Conservation (phyloP, 2,329 filamentous ascomycete genomes). For the Clonostachys chloroleuca region DNA sequence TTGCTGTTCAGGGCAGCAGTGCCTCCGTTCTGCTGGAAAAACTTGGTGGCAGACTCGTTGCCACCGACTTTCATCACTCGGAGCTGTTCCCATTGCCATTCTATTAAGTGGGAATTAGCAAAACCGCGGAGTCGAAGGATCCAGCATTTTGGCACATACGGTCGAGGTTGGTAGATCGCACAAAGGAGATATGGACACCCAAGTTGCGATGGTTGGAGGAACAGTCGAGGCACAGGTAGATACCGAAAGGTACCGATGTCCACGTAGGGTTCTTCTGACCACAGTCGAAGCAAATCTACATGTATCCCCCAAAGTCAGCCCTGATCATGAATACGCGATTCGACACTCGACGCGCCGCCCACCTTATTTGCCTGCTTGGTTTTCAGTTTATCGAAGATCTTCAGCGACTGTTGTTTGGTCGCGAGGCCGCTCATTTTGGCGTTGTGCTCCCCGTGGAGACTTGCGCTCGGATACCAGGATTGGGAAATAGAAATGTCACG, state of each 20-base stretch:
- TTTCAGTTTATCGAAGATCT: constrained; percentile 97
- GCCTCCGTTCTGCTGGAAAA: constrained; percentile 94
- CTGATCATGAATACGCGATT: constrained; percentile 2
- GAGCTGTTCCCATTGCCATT: constrained; percentile 99
- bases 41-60: constrained; percentile 97
- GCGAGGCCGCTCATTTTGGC: constrained; percentile 64
- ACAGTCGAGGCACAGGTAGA: constrained; percentile 97
- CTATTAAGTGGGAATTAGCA: constrained; percentile 29
- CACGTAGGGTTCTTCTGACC: constrained; percentile 96
- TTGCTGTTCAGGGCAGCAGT: constrained; percentile 93
- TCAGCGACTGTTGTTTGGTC: constrained; percentile 90
- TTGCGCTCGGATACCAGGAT: neutral
- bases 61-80: constrained; percentile 97
- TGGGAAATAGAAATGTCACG: neutral
- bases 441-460: neutral
- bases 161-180: constrained; percentile 96
- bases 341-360: constrained; percentile 15
- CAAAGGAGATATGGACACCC: constrained; percentile 98
- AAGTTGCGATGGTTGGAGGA: constrained; percentile 96
- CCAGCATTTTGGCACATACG: constrained; percentile 56
- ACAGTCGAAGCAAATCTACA: constrained; percentile 95
- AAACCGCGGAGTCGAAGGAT: neutral
- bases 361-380: constrained; percentile 93
- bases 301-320: constrained; percentile 4
- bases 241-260: constrained; percentile 95